Conservation (phyloP, 208 protist genomes). For the Novymonas esmeraldas region DNA sequence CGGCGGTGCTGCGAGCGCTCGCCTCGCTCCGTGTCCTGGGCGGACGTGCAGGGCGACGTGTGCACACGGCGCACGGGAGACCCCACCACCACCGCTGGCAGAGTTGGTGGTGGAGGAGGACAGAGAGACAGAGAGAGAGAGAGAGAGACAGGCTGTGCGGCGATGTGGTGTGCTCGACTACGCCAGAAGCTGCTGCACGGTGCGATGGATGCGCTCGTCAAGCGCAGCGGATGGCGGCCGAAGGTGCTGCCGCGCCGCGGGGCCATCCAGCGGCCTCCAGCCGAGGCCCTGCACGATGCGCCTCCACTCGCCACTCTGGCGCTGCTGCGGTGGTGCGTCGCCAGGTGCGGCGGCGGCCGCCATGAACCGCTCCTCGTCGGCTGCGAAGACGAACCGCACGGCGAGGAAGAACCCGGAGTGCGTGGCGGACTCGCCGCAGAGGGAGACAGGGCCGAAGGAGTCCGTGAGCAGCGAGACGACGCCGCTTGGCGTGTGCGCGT, state of each 20-base stretch:
- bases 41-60: too few species aligned
- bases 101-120: too few species aligned
- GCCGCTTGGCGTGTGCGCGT: constrained; percentile 15
- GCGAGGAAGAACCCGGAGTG: constrained; percentile 12
- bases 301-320: neutral
- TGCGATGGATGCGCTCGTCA: neutral
- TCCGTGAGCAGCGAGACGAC: constrained; percentile 34
- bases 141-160: too few species aligned
- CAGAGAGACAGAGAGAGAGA: too few species aligned
- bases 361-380: constrained; percentile 31
- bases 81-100: neutral
- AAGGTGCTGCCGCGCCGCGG: neutral
- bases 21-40: too few species aligned
- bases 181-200: neutral
- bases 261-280: neutral
- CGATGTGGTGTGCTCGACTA: too few species aligned
- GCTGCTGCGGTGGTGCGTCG: neutral
- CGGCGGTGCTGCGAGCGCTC: too few species aligned
- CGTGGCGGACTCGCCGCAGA: constrained; percentile 5
- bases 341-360: neutral
- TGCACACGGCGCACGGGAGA: neutral
- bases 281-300: constrained; percentile 4
- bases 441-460: constrained; percentile 34
- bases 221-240: neutral
- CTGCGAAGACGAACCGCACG: constrained; percentile 37